These are phyloP conservation scores for Penicillium psychrosexuale DNA, from an alignment of 2,329 filamentous ascomycete genomes.

Conservation along the genomic window DNA sequence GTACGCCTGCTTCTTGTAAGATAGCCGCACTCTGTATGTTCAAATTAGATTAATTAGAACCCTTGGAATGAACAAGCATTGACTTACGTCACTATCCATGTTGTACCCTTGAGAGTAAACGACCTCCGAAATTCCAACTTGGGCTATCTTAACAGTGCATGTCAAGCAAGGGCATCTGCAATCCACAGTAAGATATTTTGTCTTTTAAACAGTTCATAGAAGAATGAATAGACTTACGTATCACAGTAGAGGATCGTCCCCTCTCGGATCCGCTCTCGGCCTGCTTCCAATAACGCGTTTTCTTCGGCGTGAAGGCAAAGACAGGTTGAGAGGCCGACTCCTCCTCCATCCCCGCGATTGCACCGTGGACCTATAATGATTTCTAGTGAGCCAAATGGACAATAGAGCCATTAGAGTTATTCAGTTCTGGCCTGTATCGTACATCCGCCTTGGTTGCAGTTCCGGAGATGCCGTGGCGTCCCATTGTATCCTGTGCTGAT, in stretches of 20 bases:
- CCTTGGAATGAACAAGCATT: not conserved
- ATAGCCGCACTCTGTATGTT: slow-evolving; percentile 65
- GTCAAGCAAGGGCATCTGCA: slow-evolving; percentile 83
- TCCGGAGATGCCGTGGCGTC: slow-evolving; percentile 81
- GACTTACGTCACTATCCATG: slow-evolving; percentile 71
- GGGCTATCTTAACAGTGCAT: slow-evolving; percentile 97
- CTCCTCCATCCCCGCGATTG: slow-evolving; percentile 69
- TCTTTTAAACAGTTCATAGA: not conserved
- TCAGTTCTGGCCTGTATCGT: slow-evolving; percentile 11
- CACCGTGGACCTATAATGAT: slow-evolving; percentile 59
- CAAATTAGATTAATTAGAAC: slow-evolving; percentile 4
- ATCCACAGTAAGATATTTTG: not conserved
- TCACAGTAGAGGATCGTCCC: slow-evolving; percentile 87
- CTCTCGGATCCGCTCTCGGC: slow-evolving; percentile 80
- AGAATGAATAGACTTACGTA: slow-evolving; percentile 50
- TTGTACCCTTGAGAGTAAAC: slow-evolving; percentile 93
- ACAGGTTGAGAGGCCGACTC: slow-evolving; percentile 76
- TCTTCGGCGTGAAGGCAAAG: slow-evolving; percentile 98
- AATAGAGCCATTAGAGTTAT: not conserved
- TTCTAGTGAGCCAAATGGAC: slow-evolving; percentile 6
- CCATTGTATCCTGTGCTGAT: slow-evolving; percentile 97
- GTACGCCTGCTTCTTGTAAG: slow-evolving; percentile 78
- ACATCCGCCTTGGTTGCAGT: slow-evolving; percentile 93
- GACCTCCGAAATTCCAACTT: slow-evolving; percentile 93
- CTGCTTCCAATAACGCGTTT: slow-evolving; percentile 92